Evolutionary conservation across 257 asterid genomes (phyloP), one percentile per base, ranked within the genome.

Genomic region (Paraleonurus japonicus): DNA sequence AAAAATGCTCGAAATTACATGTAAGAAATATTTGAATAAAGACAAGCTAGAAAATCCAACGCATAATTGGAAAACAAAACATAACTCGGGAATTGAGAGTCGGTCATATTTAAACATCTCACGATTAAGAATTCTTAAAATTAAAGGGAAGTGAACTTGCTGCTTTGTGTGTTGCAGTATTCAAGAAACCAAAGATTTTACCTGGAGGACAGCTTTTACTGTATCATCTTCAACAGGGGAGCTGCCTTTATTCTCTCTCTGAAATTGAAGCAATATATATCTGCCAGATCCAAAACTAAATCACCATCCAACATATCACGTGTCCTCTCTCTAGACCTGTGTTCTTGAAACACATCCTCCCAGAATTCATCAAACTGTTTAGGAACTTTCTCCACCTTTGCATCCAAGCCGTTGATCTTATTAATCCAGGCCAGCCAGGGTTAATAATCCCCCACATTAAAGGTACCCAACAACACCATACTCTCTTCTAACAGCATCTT

Each of bases 391-490:
- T 70, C 83, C 16, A 78, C 76, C 43, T 32, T 75, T 0, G 63
- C 55, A 71, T 77, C 70, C 32, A 82, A 73, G 8, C 88, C 89
- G 55, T 16, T 75, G 3, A 85, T 4, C 0, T 20, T 13, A 43
- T 75, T 32, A 16, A 82, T 39, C 84, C 83, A 85, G 15, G 39
- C 43, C 64, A 85, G 77, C 81, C 84, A 82, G 0, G 89, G 88
- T 11, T 83, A 30, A 26, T 64, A 80, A 27, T 80, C 84, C 13
- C 82, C 85, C 0, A 83, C 8, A 27, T 32, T 26, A 6, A 20
- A 39, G 15, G 32, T 37, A 0, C 88, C 89, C 9, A 84, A 20
- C 17, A 64, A 12, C 20, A 2, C 35, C 11, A 20, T 4, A 23
- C 11, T 12, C 2, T 64, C 69, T 17, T 2, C 13, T 0, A 64